Evolutionary conservation across 768 basidiomycete genomes (phyloP), one percentile per base, ranked within the genome.

Genomic region (Terana coerulea): DNA sequence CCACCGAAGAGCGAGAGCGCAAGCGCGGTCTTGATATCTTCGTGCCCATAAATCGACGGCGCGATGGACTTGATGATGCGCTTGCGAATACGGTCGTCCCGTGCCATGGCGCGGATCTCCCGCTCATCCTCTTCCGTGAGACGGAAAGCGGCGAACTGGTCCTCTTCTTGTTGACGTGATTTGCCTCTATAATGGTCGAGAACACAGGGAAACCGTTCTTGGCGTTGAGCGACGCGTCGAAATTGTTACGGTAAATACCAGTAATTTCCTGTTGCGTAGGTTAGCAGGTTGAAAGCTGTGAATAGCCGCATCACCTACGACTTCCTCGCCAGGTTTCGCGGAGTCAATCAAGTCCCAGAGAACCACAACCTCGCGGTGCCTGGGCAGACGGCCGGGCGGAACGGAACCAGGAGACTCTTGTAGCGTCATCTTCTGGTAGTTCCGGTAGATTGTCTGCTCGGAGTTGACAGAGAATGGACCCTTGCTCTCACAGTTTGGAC

Each of bases 201-300:
- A 99, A 99, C 28, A 99, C 97, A 1, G 97, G 97, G 74, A 99
- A 99, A 6, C 97, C 97, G 60, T 99, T 98, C 72, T 98, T 98
- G 24, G 92, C 85, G 68, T 99, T 99, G 60, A 99, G 81, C 2
- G 95, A 91, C 19, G 95, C 94, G 64, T 98, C 97, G 55, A 98
- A 99, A 68, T 98, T 98, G 73, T 99, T 99, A 59, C 95, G 84
- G 67, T 99, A 99, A 58, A 98, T 83, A 43, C 95, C 97, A 12
- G 97, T 98, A 17, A 98, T 85, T 79, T 99, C 97, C 94, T 95
- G 33, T 21, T 6, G 19, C 25, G 22, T 49, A 43, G 62, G 44
- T 17, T 24, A 52, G 31, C 24, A 34, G 7, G 40, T 19, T 24
- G 33, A 2, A 42, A 42, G n/a, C 17, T 6, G 12, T 11, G 5